Base-by-base conservation (phyloP, 331 rosid genomes). In the Prunus yedoensis region DNA sequence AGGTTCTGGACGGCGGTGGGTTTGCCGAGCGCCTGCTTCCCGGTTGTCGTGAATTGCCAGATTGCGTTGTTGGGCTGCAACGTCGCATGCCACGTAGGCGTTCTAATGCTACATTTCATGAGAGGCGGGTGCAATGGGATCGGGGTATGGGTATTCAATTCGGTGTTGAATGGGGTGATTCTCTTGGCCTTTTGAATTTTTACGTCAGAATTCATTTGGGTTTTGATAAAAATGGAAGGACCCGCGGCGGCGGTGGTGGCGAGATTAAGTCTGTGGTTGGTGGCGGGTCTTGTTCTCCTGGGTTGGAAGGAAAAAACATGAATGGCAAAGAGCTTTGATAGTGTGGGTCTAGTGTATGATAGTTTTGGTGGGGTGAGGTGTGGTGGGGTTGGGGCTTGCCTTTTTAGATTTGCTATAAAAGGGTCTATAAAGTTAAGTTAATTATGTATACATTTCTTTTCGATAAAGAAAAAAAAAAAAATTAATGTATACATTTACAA, bases 111-210 rank as follows among this genome's bases (percentile, higher is more conserved):
- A 58, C 97, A 94, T 58, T 86, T 88, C 30, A 73, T 77, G 65
- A 87, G 71, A 49, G 97, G 96, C 0, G 96, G 97, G 7, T 94
- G 98, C 53, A 88, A 90, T 17, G 98, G 98, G 41, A 91, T 94
- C 8, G 95, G 97, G 0, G 96, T 97, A 6, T 91, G 97, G 94
- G 76, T 79, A 10, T 83, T 94, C 70, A 91, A 94, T 75, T 86
- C 96, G 3, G 85, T 91, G 2, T 85, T 88, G 0, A 94, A 94
- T 30, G 86, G 78, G 5, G 91, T 86, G 0, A 61, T 91, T 74
- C 62, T 94, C 58, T 25, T 88, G 35, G 59, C 89, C 8, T 90
- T 64, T 69, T 94, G 53, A 87, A 90, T 15, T 94, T 94, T 54
- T 87, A 88, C 49, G 79, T 90, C n/a, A 85, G 84, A 68, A 83